These are phyloP conservation scores for Madurella fahalii DNA, from an alignment of 2,329 filamentous ascomycete species.

Conservation along the genomic window DNA sequence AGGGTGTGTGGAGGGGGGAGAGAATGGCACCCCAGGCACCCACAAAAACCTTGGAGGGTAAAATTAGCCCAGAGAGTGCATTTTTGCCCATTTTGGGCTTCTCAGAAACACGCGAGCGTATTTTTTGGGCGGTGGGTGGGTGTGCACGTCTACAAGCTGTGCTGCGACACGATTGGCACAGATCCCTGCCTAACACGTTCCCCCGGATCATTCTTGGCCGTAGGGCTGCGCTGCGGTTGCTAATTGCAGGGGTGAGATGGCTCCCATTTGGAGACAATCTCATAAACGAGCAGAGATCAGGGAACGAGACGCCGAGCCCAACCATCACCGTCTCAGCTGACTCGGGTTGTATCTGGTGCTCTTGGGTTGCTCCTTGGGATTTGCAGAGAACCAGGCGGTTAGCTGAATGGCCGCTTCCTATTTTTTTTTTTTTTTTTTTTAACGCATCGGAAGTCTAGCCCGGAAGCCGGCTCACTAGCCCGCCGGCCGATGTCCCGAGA, in stretches of 20 bases:
- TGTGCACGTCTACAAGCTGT: not conserved
- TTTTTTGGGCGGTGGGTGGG: not conserved
- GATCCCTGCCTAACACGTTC: not conserved
- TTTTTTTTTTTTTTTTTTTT: too few species aligned
- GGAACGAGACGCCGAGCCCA: not conserved
- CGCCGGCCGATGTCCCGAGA: not conserved
- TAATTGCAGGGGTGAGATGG: not conserved
- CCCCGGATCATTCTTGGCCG: slow-evolving; percentile 5
- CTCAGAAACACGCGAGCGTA: not conserved
- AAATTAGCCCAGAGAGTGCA: slow-evolving; percentile 12
- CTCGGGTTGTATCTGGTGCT: too few species aligned
- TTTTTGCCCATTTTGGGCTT: slow-evolving; percentile 12
- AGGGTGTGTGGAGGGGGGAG: not conserved
- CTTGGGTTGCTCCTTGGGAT: too few species aligned
- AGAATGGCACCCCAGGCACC: slow-evolving; percentile 6
- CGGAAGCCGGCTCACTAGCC: not conserved
- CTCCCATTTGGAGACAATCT: not conserved
- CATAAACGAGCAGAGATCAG: not conserved
- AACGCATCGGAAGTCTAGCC: too few species aligned
- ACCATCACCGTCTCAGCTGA: too few species aligned
- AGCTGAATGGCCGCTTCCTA: too few species aligned
- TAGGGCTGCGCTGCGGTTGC: slow-evolving; percentile 12
- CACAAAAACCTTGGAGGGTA: slow-evolving; percentile 2
- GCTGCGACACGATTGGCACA: not conserved
- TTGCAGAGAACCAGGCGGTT: too few species aligned